Evolutionary conservation across 106 monocot species (phyloP), one percentile per base, ranked within the genome.

Genomic region (Posidonia australis): DNA sequence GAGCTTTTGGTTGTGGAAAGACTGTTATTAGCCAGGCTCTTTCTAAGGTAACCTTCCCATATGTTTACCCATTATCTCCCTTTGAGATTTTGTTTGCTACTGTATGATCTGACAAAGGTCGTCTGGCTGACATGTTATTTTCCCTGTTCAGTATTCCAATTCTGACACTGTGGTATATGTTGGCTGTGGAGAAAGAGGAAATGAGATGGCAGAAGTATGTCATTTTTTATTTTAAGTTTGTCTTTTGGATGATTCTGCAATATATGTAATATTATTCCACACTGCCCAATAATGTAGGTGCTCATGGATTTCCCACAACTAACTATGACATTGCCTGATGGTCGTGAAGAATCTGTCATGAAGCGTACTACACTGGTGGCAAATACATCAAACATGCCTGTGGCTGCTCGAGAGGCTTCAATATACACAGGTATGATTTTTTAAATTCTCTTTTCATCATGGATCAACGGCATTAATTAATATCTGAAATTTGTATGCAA

Each of bases 301-400:
- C 84, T 99, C 60, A 99, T 99, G 98, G 98, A 99, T 81, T 99
- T 99, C 63, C 98, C 98, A 19, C 91, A 99, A 85, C 73, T 99
- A 44, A 99, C 98, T 58, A 99, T 99, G 98, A 99, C 91, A 63
- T 73, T 91, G 61, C 88, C 91, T 68, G 91, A 99, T 81, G 98
- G 91, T 18, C 98, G 98, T 83, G 98, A 99, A 79, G 98, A 99
- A 67, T 99, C 98, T 69, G 98, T 99, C 55, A 99, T 99, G 98
- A 99, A 99, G 75, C 78, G 98, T 46, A 99, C 98, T 24, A 99
- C 98, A 23, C 86, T 99, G 53, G 98, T 99, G 54, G 98, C 98
- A 14, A 99, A 99, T 76, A 99, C 98, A 68, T 99, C 98, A 47
- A 99, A 99, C 70, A 99, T 99, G 98, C 98, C 98, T 76, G 98